A percentile compares a stretch with the other conserved stretches of the same genome.
Evolutionary conservation across 129 eudicot species (phyloP).

Genomic region (Ambrosia artemisiifolia): DNA sequence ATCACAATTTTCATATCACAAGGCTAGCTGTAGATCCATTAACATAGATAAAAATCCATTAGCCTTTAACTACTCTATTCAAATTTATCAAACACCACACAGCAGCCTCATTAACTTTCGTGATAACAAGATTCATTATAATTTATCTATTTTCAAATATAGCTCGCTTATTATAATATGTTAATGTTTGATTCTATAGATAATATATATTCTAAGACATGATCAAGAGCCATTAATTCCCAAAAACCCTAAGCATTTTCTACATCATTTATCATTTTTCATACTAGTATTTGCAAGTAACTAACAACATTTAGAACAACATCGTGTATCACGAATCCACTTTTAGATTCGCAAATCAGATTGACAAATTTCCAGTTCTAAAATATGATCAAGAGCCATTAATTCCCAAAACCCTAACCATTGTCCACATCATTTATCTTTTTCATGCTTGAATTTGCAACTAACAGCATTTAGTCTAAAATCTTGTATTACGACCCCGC

Average conservation of each 20-base stretch:
- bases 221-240: background rate
- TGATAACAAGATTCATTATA: too few relatives aligned
- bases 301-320: background rate
- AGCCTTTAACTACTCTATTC: too few relatives aligned
- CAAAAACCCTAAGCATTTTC: background rate
- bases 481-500: too few relatives aligned
- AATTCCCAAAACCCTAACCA: background rate
- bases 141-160: too few relatives aligned
- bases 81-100: too few relatives aligned
- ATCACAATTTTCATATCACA: too few relatives aligned
- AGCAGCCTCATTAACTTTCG: too few relatives aligned
- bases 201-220: background rate
- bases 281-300: background rate
- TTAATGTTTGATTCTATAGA: too few relatives aligned
- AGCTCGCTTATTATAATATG: too few relatives aligned
- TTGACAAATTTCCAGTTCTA: background rate
- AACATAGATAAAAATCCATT: too few relatives aligned
- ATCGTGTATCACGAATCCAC: constrained; percentile 4
- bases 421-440: background rate
- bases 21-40: too few relatives aligned
- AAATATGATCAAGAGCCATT: background rate
- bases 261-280: background rate
- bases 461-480: background rate
- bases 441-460: background rate
- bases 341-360: background rate